These are phyloP conservation scores for Diddensiella santjacobensis DNA, from an alignment of 805 yeast genomes.

Conservation along the genomic window DNA sequence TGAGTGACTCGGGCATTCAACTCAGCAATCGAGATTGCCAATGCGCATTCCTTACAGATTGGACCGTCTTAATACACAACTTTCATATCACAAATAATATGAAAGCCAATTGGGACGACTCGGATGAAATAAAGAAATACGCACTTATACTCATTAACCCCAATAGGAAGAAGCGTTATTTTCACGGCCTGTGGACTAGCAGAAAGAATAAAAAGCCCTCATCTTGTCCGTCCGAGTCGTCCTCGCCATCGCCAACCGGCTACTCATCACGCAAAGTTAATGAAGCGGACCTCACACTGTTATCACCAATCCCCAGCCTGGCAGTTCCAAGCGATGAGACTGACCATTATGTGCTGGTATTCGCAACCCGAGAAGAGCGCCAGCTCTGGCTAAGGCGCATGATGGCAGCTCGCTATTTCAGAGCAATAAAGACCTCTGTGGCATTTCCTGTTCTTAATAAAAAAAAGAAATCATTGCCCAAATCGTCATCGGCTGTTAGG, in stretches of 20 bases:
- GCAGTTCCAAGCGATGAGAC: slow-evolving; percentile 3
- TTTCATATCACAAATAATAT: not conserved
- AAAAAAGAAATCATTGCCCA: not conserved
- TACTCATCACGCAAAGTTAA: not conserved
- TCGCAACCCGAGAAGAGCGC: slow-evolving; percentile 6
- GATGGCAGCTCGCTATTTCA: not conserved
- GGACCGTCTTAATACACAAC: slow-evolving; percentile 9
- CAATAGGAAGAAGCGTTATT: slow-evolving; percentile 3
- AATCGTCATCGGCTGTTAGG: not conserved
- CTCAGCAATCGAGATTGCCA: not conserved
- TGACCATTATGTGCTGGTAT: slow-evolving; percentile 5
- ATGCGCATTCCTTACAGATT: slow-evolving; percentile 2
- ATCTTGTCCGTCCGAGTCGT: not conserved
- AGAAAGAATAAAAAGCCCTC: not conserved
- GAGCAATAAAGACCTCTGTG: not conserved
- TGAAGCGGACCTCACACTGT: not conserved
- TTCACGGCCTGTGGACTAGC: not conserved
- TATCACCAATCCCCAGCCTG: slow-evolving; percentile 1
- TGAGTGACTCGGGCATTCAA: not conserved
- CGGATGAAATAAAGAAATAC: slow-evolving; percentile 4
- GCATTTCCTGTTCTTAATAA: not conserved
- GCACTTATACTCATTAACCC: slow-evolving; percentile 1
- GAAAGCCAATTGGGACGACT: not conserved
- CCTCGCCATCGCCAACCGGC: not conserved
- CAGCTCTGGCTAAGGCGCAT: slow-evolving; percentile 1